Evolutionary conservation across 805 yeast species (phyloP).

Genomic region (Maudiozyma saulgeensis): DNA sequence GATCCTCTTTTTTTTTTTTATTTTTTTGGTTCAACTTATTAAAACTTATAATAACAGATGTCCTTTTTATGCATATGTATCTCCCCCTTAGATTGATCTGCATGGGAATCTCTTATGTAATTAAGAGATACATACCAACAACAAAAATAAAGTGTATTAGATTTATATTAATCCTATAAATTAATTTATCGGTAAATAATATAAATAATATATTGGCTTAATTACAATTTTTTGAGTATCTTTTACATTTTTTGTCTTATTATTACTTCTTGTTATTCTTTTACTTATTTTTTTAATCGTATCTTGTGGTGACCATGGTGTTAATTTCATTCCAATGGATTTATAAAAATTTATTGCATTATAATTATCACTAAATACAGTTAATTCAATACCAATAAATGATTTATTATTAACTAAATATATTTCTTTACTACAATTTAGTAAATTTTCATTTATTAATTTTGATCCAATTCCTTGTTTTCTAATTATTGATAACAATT

Average conservation of each 20-base stretch:
- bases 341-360: slow-evolving; percentile 19
- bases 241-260: too few species aligned
- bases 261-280: background rate
- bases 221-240: background rate
- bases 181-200: slow-evolving; percentile 1
- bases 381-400: slow-evolving; percentile 18
- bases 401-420: background rate
- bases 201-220: slow-evolving; percentile 8
- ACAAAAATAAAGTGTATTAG: too few species aligned
- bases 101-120: too few species aligned
- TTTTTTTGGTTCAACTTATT: too few species aligned
- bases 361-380: slow-evolving; percentile 23
- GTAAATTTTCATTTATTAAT: slow-evolving; percentile 6
- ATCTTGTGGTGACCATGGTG: slow-evolving; percentile 19
- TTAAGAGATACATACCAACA: too few species aligned
- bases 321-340: slow-evolving; percentile 12
- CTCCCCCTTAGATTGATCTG: too few species aligned
- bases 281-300: background rate
- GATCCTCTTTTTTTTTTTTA: too few species aligned
- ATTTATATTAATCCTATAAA: too few species aligned
- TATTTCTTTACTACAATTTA: background rate
- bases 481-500: slow-evolving; percentile 11
- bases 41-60: too few species aligned
- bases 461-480: slow-evolving; percentile 16
- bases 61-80: too few species aligned